These are phyloP conservation scores for Tephrocybe sp. DNA, from an alignment of 768 basidiomycete genomes.

Conservation along the genomic window DNA sequence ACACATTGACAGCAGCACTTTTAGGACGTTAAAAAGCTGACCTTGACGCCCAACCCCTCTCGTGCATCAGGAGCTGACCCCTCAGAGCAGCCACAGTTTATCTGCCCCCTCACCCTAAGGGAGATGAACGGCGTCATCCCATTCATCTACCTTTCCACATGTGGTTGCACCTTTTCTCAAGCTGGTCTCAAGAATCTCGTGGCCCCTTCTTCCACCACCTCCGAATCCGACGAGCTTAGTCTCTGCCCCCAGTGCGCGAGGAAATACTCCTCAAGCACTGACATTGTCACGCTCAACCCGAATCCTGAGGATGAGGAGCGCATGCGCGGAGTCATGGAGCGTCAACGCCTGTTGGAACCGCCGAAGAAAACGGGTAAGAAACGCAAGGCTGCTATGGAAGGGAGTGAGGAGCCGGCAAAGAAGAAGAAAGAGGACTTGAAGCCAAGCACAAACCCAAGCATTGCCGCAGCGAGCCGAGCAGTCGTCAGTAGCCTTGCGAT, in stretches of 20 bases:
- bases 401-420: slow-evolving; percentile 37
- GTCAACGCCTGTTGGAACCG: slow-evolving; percentile 48
- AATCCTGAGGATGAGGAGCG: slow-evolving; percentile 58
- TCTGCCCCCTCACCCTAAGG: slow-evolving; percentile 88
- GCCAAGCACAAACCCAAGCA: slow-evolving; percentile 49
- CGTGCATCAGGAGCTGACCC: slow-evolving; percentile 37
- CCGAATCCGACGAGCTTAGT: slow-evolving; percentile 41
- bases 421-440: slow-evolving; percentile 41
- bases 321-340: slow-evolving; percentile 56
- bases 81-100: slow-evolving; percentile 63
- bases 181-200: slow-evolving; percentile 73
- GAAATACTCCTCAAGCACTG: slow-evolving; percentile 57
- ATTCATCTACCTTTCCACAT: slow-evolving; percentile 82
- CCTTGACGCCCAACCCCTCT: slow-evolving; percentile 72
- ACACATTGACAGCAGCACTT: too few relatives aligned
- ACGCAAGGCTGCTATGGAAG: slow-evolving; percentile 38
- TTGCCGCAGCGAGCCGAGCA: slow-evolving; percentile 59
- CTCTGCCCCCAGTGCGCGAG: slow-evolving; percentile 77
- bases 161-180: slow-evolving; percentile 91
- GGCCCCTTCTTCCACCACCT: slow-evolving; percentile 28
- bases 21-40: slow-evolving; percentile 89
- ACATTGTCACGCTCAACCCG: slow-evolving; percentile 70
- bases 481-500: slow-evolving; percentile 69
- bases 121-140: slow-evolving; percentile 93
- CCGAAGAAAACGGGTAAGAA: slow-evolving; percentile 58